Base-by-base conservation (phyloP, 164 flowering plant genomes). In the Annona cherimola region DNA sequence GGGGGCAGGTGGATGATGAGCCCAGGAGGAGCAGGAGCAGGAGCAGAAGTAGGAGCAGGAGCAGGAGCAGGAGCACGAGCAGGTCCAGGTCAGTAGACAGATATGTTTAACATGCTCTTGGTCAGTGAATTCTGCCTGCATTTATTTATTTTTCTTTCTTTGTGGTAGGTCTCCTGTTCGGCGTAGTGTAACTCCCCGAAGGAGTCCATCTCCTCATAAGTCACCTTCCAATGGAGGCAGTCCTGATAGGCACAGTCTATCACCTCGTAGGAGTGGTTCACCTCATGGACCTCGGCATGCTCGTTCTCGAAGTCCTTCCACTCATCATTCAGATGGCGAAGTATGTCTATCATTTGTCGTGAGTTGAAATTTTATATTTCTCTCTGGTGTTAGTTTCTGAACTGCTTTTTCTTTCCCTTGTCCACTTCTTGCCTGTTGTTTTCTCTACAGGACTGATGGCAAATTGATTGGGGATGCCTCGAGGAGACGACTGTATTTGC, bases 221-320 rank as follows among this genome's bases (percentile, higher is more conserved):
- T 46, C 74, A 42, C 78, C 83, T 63, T 69, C 84, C 41, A 79
- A 78, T 76, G 85, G 20, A 69, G 86, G 19, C 57, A 90, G 90
- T 72, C 88, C 91, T 73, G 81, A 71, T 45, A 78, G 71, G 61
- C 85, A 81, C 70, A 76, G 75, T 42, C 79, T 45, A 35, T 73
- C 86, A 41, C 67, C 83, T 66, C 84, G 86, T 0, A 75, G 72
- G 74, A 84, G 87, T 79, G 83, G 77, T 54, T 88, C 91, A 2
- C 90, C 94, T 4, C 88, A 74, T 18, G 85, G 78, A 66, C 84
- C 79, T 50, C 57, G 57, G 6, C 81, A 76, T 60, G 82, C 75
- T 67, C 84, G 69, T 81, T 88, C 93, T 75, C 83, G 80, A 50
- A 88, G 90, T 69, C 87, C 83, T 8, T 86, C 92, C 60, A 87